Evolutionary conservation across 2,329 filamentous ascomycete genomes (phyloP), one percentile per base, ranked within the genome.

Genomic region (Epichloe scottii): DNA sequence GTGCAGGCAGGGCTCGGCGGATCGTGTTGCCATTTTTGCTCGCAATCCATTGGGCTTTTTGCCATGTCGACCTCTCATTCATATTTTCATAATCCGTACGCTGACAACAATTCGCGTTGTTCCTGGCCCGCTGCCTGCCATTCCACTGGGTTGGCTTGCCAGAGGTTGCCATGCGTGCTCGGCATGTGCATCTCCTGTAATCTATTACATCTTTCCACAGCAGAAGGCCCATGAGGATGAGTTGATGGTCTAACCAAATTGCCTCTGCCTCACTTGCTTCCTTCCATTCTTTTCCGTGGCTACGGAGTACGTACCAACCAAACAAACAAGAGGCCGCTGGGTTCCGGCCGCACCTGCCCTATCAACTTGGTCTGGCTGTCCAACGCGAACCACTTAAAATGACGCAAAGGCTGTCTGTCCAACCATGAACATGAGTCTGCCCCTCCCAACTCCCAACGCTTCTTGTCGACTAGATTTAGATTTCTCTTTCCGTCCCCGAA

Each of bases 341-440:
- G 30, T 30, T 30, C 26, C 26, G 26, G 3, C 26, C 8, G 14
- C 35, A 38, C 35, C 23, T 45, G 43, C 19, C n/a, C 30, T 15
- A 34, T 14, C 23, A 12, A 17, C 43, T 34, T 23, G 35, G 12
- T 12, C 44, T 15, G 33, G 26, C 30, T 35, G 26, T 44, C 48
- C 48, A 49, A 49, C 44, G 30, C 30, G 39, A 43, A 19, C 37
- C 48, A 11, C 33, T 41, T 41, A 47, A 57, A 60, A 58, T 60
- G 59, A 60, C 58, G 59, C 58, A 60, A 60, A 59, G 49, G 43
- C 52, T 53, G 46, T 40, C 26, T 38, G 39, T 34, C 10, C 30
- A 30, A 30, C 30, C 10, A 30, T 30, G 26, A 3, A 8, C 21
- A 43, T 44, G 42, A 48, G 50, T 46, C 53, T 50, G 48, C 54